phyloP scores from a whole-genome alignment of 1,284 basidiomycete genomes.

The Gomphus sp. region DNA sequence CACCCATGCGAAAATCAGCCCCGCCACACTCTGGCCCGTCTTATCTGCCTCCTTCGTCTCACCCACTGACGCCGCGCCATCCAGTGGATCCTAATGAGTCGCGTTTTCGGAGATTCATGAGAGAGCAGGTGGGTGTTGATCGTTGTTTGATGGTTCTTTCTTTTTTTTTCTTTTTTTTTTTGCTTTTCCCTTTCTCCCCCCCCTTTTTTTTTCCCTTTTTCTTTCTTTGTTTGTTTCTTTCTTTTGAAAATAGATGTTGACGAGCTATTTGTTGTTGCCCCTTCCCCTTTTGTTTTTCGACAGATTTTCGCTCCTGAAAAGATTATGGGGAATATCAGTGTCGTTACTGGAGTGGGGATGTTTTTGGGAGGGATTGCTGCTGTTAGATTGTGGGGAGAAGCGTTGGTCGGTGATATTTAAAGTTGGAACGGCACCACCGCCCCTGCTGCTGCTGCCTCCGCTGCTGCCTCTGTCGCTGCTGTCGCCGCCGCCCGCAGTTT shows the following conservation, averaged over 20 bases:
- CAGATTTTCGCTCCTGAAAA: conserved; percentile 53
- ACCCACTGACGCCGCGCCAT: conserved; percentile 24
- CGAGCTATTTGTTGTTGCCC: no score
- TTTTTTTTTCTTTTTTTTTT: no score
- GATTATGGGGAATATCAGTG: conserved; percentile 58
- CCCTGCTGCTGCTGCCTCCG: no score
- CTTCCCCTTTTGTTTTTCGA: background rate
- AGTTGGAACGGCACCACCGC: no score
- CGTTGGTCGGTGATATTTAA: conserved; percentile 48
- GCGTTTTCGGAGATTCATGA: conserved; percentile 47
- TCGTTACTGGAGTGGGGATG: conserved; percentile 50
- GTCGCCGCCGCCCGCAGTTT: no score
- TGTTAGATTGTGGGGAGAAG: conserved; percentile 62
- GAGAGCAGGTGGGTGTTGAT: conserved; percentile 43
- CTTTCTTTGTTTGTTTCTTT: no score
- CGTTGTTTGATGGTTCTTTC: no score
- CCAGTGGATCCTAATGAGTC: conserved; percentile 49
- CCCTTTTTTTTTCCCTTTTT: no score
- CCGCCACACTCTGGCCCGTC: conserved; percentile 43
- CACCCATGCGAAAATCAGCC: conserved; percentile 52
- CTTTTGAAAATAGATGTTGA: no score
- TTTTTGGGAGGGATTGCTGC: conserved; percentile 59
- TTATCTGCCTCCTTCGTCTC: conserved; percentile 37
- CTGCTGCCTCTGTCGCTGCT: no score
- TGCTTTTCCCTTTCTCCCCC: no score